Evolutionary conservation across 2,329 filamentous ascomycete species (phyloP).

Genomic region (Ophiostoma sp.): DNA sequence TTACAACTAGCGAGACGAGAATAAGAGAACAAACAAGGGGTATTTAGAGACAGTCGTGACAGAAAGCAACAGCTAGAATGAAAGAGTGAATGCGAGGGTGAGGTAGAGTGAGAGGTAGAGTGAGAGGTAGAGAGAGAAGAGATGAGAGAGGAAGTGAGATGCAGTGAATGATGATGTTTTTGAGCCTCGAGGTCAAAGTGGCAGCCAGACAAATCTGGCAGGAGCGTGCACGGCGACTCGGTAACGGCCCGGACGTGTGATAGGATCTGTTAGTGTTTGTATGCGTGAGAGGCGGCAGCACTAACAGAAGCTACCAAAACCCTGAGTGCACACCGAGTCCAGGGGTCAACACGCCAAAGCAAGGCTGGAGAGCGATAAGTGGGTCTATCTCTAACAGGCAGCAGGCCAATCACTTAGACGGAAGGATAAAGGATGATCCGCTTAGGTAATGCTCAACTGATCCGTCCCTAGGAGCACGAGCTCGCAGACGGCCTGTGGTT

Average conservation of each 20-base stretch:
- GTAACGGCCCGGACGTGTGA: conserved; percentile 3
- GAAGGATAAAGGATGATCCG: conserved; percentile 8
- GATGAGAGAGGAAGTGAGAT: neutral
- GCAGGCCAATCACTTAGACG: conserved; percentile 7
- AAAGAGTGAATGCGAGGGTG: neutral
- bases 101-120: neutral
- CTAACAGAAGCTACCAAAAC: neutral
- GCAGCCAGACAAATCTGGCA: neutral
- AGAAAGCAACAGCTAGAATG: too few species aligned
- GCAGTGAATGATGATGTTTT: neutral
- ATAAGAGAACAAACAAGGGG: too few species aligned
- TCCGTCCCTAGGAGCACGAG: neutral
- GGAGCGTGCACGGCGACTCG: conserved; percentile 17
- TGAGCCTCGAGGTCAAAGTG: neutral
- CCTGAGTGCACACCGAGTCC: neutral
- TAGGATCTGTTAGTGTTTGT: conserved; percentile 19
- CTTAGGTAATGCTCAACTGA: neutral
- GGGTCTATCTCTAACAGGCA: neutral
- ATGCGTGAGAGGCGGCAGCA: neutral
- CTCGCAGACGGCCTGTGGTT: conserved; percentile 1
- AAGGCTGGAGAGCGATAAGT: neutral
- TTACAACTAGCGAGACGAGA: neutral
- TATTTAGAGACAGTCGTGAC: too few species aligned
- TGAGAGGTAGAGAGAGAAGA: neutral
- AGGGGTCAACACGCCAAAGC: neutral